Base-by-base conservation (phyloP, 2,329 filamentous ascomycete species). In the Colletotrichum musicola region DNA sequence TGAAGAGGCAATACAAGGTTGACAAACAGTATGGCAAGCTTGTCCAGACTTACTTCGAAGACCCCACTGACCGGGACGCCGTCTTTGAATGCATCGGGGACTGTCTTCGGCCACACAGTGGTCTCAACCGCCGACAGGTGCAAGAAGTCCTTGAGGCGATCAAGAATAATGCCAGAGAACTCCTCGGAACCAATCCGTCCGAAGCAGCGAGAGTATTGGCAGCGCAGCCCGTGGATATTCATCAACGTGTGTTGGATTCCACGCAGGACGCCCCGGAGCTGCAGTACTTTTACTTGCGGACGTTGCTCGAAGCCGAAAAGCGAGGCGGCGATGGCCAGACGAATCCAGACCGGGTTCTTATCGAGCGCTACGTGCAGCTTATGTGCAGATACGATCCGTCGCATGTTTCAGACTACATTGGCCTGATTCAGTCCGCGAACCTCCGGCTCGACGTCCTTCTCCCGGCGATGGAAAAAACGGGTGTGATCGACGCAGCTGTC, bases 401-500 rank as follows among this genome's bases (percentile, higher is more conserved):
- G 0, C 93, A 95, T 74, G 95, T 99, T 2, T 93, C 93, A 3
- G 91, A 94, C 63, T 99, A 96, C 77, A 88, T 98, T 30, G 90
- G 92, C 44, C 77, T 88, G 1, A 85, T 97, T 2, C 92, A 94
- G 73, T 90, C 91, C 3, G 90, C 92, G 12, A 91, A 98, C 76
- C 81, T 99, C 30, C 88, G 90, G 25, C 62, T 69, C 4, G 93
- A 96, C 13, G 87, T 90, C 60, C 86, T 99, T 1, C 84, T 99
- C 7, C 94, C 95, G 4, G 90, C 91, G 0, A 94, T 99, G 85
- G 97, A 99, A 79, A 89, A 92, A 71, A 94, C 91, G 49, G 95
- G 95, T 1, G 93, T 96, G 5, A 89, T 99, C 53, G 96, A 99
- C 81, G 97, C 95, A 4, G 95, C 94, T 1, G 93, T 99, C 6